Evolutionary conservation across 2,329 filamentous ascomycete genomes (phyloP), one percentile per base, ranked within the genome.

Genomic region (Fusarium euwallaceae): DNA sequence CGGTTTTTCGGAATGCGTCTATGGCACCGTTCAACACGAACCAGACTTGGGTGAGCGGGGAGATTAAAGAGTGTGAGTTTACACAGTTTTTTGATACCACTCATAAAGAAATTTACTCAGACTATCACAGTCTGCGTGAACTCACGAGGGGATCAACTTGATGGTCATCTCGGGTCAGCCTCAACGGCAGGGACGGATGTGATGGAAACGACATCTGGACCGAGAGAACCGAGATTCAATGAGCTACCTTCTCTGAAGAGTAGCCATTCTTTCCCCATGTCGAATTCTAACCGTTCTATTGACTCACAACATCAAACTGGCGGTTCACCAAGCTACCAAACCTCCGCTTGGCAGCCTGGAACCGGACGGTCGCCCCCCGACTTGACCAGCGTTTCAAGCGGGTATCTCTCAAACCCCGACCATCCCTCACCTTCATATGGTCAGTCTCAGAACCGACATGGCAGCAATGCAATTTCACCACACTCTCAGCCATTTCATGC

Each of bases 31-130:
- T 84, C 48, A 78, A 81, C 58, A 79, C 78, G 6, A 77, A 82
- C 61, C 82, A 84, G 71, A 78, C 80, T 65, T 84, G 82, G 83
- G 82, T 84, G 9, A 81, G 80, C 9, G 83, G 80, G 48, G 78
- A 80, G 34, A 79, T 81, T 1, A 78, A 75, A 58, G 77, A 83
- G 36, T 84, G 83, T 84, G 66, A 64, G 82, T 74, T 11, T 2
- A 20, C 11, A 0, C 17, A 1, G 3, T 6, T 12, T 9, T 16
- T 1, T 0, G 5, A n/a, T 12, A 1, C 14, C 7, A 6, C 3
- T 24, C 9, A 24, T 1, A 4, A 2, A 45, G 9, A 6, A 24
- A 17, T 12, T 2, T 41, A 27, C 9, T 67, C 4, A 66, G 9
- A 14, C 2, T 16, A 11, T 1, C 10, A 17, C 24, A 78, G 76